Evolutionary conservation across 2,329 filamentous ascomycete species (phyloP), one percentile per base, ranked within the genome.

Genomic region (Fusarium sp.): DNA sequence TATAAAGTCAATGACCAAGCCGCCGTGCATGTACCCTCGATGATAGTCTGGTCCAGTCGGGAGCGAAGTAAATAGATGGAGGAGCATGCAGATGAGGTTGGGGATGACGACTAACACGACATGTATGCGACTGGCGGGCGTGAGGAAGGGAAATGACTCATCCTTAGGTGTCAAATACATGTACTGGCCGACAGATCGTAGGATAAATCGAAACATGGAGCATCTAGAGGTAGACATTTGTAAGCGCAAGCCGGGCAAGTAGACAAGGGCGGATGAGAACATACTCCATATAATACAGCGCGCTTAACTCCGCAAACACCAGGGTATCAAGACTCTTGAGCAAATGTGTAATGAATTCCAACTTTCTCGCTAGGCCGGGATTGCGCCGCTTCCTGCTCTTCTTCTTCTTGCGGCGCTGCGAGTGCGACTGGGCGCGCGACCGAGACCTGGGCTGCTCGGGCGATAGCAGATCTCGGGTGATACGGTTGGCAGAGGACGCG

Each of bases 231-330:
- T 9, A 57, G 59, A 17, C 59, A 76, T 45, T 63, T 58, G 69
- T 77, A 62, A 73, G 72, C 65, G 54, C 71, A 63, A 38, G 15
- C 50, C 43, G 47, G 57, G 62, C 17, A 45, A 32, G 45, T 17
- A 61, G 40, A 58, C 6, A 65, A 54, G 47, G 54, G 25, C 25
- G 30, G 35, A 27, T 25, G 32, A 30, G 22, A 47, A 80, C 88
- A 65, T 85, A 93, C 91, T 93, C 91, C 88, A 93, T 90, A 80
- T 93, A 93, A 80, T 93, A 93, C 75, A 93, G 76, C 50, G 88
- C 86, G 77, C 89, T 91, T 66, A 93, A 84, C 83, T 93, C 90
- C 45, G 88, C 89, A 80, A 91, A 91, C 58, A 92, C 87, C 54
- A 92, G 78, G 76, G 88, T 87, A 82, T 93, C 91, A 68, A 93